Base-by-base conservation (phyloP, 345 rosid genomes). In the Rhodomyrtus tomentosa region DNA sequence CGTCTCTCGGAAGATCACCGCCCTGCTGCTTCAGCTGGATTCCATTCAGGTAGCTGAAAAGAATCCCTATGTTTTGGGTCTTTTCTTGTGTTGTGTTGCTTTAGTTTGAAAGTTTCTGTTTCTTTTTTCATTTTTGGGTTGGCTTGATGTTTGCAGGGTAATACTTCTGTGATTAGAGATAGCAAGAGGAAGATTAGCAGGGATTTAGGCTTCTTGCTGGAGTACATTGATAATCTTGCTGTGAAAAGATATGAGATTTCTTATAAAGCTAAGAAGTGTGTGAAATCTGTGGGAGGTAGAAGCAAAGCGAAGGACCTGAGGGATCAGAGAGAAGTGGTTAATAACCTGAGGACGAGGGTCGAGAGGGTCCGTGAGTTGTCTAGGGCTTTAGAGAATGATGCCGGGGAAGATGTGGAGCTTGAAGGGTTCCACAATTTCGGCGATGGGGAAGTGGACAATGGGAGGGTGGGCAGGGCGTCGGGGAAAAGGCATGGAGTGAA, bases 91-190 rank as follows among this genome's bases (percentile, higher is more conserved):
- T 6, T 36, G 42, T 7, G 84, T 87, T 54, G 18, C 5, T 82
- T 55, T 73, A 55, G 81, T 27, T 48, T 32, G 6, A n/a, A 52
- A 55, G 88, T 29, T 4, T 81, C n/a, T 81, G 14, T 79, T 76
- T 86, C 83, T 86, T 21, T 24, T 56, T 50, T 21, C 3, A 13
- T 38, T n/a, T 55, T 13, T 6, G 7, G 73, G 32, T 36, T 48
- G 59, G 55, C 55, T 81, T 22, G 83, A 36, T 18, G 49, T 27
- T 68, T 82, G 82, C 85, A 93, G 95, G 93, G 88, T 84, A 89
- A 89, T 84, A 96, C 93, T 93, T 94, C 95, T 55, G 93, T 93
- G 95, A 92, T 96, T 86, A 89, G 94, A 88, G 95, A 86, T 83
- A 94, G 98, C 32, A 96, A 93, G 88, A 92, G 91, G 91, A 89